Evolutionary conservation across 176 grass and related monocot species (phyloP), one percentile per base, ranked within the genome.

Genomic region (Chrysopogon serrulatus): DNA sequence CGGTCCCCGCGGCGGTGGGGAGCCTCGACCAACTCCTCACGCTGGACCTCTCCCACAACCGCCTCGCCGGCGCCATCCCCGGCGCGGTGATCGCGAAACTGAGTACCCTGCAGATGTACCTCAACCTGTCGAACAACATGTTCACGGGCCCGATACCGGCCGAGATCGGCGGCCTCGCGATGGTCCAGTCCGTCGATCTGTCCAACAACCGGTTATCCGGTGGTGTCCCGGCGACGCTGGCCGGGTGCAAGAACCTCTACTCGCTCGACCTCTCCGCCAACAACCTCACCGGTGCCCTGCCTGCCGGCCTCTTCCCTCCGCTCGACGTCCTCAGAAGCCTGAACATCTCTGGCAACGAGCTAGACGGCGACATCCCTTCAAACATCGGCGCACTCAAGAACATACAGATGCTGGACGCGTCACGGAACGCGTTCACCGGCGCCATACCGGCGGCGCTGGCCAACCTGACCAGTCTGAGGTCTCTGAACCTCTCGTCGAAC

Each of bases 41-140:
- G 37, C 54, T 98, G 23, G 92, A 98, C 83, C 76, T 98, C 76
- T 95, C 95, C 6, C 76, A 90, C 82, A 98, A 98, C 86, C 81
- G 51, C 24, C 62, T 98, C 79, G 53, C 83, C 21, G 92, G 90
- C 30, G 56, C 36, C 9, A 88, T 95, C 73, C 88, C 92, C 9
- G 85, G 86, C 75, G 76, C 57, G 11, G 85, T 88, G 72, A 74
- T 95, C 41, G 71, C 71, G 21, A 88, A 86, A 35, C 43, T 98
- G 75, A 79, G 79, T 47, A 77, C 74, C 45, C 28, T 95, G 79
- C 95, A 98, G 82, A 72, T 93, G 31, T 86, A 73, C 71, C 85
- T 95, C 32, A 90, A 94, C 86, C 59, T 98, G 16, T 94, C 95
- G 6, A 77, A 82, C 67, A 98, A 98, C 56, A 17, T 74, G 45